Percentiles rank a stretch among this genome's conserved stretches.
Evolutionary conservation across 495 filamentous ascomycete genomes (phyloP).

Genomic region (Aspergillus asperescens): DNA sequence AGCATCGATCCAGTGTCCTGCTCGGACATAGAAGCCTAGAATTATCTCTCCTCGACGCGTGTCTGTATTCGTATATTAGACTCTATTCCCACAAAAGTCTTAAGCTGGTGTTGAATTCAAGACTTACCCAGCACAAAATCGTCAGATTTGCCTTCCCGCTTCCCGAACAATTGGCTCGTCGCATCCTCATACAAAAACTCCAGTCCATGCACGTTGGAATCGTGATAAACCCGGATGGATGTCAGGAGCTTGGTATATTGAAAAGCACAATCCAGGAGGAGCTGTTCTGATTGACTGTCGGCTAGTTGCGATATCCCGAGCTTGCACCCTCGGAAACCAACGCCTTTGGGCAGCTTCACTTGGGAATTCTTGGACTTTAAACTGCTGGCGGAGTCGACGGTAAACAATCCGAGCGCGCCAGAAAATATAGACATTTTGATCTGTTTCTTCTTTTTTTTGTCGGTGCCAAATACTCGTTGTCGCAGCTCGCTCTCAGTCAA

Average conservation of each 20-base stretch:
- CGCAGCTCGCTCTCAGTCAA: constrained; percentile 74
- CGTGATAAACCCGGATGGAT: constrained; percentile 72
- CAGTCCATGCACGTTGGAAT: constrained; percentile 71
- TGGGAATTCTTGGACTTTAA: constrained; percentile 65
- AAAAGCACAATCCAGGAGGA: constrained; percentile 67
- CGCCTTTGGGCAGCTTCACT: constrained; percentile 70
- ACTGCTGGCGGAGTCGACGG: constrained; percentile 64
- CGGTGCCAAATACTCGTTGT: constrained; percentile 53
- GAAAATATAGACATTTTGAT: constrained; percentile 71
- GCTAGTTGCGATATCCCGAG: constrained; percentile 70
- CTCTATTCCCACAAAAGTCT: neutral
- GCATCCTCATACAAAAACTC: constrained; percentile 92
- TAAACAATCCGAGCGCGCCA: constrained; percentile 62
- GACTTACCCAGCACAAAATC: constrained; percentile 69
- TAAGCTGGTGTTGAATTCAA: neutral
- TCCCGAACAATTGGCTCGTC: constrained; percentile 85
- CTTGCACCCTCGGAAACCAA: constrained; percentile 69
- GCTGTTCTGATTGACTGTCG: constrained; percentile 64
- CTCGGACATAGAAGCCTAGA: constrained; percentile 78
- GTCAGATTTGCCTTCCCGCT: constrained; percentile 66
- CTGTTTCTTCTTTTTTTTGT: constrained; percentile 63
- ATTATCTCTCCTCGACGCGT: constrained; percentile 79
- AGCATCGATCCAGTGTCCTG: constrained; percentile 82
- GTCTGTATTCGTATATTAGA: constrained; percentile 46
- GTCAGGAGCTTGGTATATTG: constrained; percentile 68